Conservation (phyloP, 768 basidiomycete species). For the Dacryopinax primogenitus region DNA sequence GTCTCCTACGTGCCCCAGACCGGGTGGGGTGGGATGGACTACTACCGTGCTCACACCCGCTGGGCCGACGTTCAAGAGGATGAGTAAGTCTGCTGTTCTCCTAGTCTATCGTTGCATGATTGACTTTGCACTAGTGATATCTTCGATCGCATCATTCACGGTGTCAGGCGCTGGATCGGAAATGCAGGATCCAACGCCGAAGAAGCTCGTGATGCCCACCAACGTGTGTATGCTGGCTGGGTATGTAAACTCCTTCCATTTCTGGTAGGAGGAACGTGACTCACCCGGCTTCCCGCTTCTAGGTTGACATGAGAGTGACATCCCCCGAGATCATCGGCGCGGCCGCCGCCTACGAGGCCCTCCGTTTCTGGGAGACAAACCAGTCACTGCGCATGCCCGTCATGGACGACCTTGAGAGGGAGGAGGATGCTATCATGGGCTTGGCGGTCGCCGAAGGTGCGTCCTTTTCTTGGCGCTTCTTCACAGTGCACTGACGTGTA, state of each 20-base stretch:
- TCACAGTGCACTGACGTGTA: neutral
- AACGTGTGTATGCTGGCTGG: slow-evolving; percentile 7
- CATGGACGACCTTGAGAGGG: neutral
- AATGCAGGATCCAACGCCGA: slow-evolving; percentile 8
- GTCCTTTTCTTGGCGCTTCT: neutral
- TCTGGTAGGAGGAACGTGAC: neutral
- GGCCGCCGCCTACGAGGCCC: neutral
- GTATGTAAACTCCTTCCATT: neutral
- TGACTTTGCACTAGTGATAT: neutral
- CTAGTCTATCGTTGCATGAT: neutral
- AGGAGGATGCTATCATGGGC: slow-evolving; percentile 7
- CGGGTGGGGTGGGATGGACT: slow-evolving; percentile 4
- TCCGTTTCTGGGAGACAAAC: slow-evolving; percentile 3
- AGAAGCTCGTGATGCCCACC: neutral
- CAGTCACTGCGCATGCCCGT: neutral
- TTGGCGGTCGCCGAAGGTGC: neutral
- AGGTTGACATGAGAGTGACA: neutral
- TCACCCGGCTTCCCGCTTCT: neutral
- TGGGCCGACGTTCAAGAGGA: slow-evolving; percentile 6
- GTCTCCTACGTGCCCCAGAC: neutral
- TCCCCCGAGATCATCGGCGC: slow-evolving; percentile 2
- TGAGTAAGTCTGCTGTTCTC: neutral
- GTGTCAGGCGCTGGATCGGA: slow-evolving; percentile 6
- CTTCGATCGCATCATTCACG: neutral
- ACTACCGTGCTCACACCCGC: slow-evolving; percentile 4